Evolutionary conservation across 345 rosid species (phyloP).

Genomic region (Heritiera littoralis): DNA sequence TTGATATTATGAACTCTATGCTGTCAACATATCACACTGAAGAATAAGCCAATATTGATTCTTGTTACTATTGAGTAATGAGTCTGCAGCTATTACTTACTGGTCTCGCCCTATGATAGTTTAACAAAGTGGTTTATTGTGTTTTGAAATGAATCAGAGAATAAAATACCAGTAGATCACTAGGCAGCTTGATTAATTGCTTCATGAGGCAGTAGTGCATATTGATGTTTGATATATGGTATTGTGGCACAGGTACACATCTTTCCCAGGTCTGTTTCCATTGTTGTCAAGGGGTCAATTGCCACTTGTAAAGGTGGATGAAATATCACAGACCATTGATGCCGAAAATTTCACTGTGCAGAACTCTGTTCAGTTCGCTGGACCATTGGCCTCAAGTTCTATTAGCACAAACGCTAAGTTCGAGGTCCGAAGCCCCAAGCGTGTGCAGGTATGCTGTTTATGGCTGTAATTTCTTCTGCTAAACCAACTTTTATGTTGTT

Average conservation of each 20-base stretch:
- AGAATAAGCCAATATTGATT: not conserved
- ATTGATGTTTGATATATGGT: not conserved
- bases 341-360: slow-evolving; percentile 76
- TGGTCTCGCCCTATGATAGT: not conserved
- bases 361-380: slow-evolving; percentile 71
- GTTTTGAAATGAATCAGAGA: not conserved
- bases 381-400: slow-evolving; percentile 81
- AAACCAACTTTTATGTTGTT: slow-evolving; percentile 1
- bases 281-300: slow-evolving; percentile 65
- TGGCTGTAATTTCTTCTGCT: not conserved
- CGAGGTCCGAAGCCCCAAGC: slow-evolving; percentile 84
- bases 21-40: no score
- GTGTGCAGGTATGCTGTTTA: slow-evolving; percentile 65
- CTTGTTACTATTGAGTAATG: not conserved
- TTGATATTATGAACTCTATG: not conserved
- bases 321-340: slow-evolving; percentile 92
- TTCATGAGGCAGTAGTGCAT: not conserved
- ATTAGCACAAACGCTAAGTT: slow-evolving; percentile 83
- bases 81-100: not conserved
- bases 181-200: not conserved
- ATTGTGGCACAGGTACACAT: slow-evolving; percentile 63
- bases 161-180: not conserved
- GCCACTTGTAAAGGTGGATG: slow-evolving; percentile 73
- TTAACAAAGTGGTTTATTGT: not conserved
- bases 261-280: slow-evolving; percentile 76